Evolutionary conservation across 768 basidiomycete species (phyloP).

Genomic region (Suillus occidentalis): DNA sequence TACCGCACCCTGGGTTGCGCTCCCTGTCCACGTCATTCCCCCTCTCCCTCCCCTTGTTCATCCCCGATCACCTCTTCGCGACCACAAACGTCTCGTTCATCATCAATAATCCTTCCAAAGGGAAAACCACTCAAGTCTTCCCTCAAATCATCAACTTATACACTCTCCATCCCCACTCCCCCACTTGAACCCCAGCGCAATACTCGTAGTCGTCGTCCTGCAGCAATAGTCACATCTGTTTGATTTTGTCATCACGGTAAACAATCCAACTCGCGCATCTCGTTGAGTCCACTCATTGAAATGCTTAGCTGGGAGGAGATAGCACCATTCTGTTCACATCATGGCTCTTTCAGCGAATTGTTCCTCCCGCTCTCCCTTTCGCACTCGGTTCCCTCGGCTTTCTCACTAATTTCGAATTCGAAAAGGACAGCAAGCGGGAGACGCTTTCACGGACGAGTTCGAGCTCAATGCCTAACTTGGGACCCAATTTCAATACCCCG

Average conservation of each 20-base stretch:
- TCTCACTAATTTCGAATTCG: no score
- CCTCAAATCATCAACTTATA: slow-evolving; percentile 54
- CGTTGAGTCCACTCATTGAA: slow-evolving; percentile 14
- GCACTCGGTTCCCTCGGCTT: no score
- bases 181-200: neutral
- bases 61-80: slow-evolving; percentile 6
- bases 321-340: slow-evolving; percentile 98
- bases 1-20: neutral
- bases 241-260: slow-evolving; percentile 95
- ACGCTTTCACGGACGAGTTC: no score
- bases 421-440: no score
- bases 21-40: slow-evolving; percentile 43
- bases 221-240: slow-evolving; percentile 84
- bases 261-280: slow-evolving; percentile 29
- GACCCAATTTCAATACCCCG: no score
- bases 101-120: slow-evolving; percentile 56
- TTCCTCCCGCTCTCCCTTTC: no score
- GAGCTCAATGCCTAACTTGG: no score
- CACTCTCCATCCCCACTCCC: slow-evolving; percentile 13
- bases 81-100: slow-evolving; percentile 32
- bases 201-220: no score
- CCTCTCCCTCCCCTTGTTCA: slow-evolving; percentile 17
- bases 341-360: slow-evolving; percentile 99
- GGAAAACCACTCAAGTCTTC: slow-evolving; percentile 88
- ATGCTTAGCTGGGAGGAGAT: slow-evolving; percentile 86